These are phyloP conservation scores for Ceratobasidium sp. DNA, from an alignment of 1,284 basidiomycete genomes.

Conservation along the genomic window DNA sequence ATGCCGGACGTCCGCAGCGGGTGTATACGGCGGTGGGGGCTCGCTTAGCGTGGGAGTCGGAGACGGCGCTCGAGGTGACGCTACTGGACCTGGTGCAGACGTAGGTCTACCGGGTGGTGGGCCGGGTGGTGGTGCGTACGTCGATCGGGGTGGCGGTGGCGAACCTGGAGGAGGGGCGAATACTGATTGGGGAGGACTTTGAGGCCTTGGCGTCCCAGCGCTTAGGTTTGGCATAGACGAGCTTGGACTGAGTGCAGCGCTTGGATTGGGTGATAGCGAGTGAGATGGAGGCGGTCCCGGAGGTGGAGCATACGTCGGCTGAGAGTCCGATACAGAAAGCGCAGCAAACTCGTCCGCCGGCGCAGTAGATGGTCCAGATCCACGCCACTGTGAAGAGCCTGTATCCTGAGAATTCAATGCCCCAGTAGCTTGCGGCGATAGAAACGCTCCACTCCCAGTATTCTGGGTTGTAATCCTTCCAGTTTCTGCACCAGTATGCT, in stretches of 20 bases:
- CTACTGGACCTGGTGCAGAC: not conserved
- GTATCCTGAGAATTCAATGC: constrained; percentile 33
- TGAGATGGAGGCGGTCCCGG: constrained; percentile 25
- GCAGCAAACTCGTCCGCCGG: not conserved
- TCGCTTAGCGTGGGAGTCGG: constrained; percentile 54
- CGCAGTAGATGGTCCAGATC: not conserved
- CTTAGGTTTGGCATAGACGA: not conserved
- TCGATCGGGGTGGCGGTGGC: constrained; percentile 9
- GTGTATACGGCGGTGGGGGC: constrained; percentile 75
- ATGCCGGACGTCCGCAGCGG: constrained; percentile 63
- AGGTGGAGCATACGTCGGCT: constrained; percentile 26
- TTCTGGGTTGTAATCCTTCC: constrained; percentile 5
- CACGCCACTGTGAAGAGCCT: not conserved
- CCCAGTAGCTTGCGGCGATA: not conserved
- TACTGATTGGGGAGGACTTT: not conserved
- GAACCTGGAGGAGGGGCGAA: constrained; percentile 1
- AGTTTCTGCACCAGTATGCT: not conserved
- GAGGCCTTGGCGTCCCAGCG: not conserved
- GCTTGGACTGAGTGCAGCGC: not conserved
- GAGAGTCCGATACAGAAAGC: not conserved
- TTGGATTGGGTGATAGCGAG: constrained; percentile 3
- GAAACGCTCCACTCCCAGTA: not conserved
- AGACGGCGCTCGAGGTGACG: constrained; percentile 14
- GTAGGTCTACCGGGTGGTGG: constrained; percentile 32
- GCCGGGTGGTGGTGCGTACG: constrained; percentile 41